These are phyloP conservation scores for Colletotrichum trifolii DNA, from an alignment of 2,329 filamentous ascomycete species.

Conservation along the genomic window DNA sequence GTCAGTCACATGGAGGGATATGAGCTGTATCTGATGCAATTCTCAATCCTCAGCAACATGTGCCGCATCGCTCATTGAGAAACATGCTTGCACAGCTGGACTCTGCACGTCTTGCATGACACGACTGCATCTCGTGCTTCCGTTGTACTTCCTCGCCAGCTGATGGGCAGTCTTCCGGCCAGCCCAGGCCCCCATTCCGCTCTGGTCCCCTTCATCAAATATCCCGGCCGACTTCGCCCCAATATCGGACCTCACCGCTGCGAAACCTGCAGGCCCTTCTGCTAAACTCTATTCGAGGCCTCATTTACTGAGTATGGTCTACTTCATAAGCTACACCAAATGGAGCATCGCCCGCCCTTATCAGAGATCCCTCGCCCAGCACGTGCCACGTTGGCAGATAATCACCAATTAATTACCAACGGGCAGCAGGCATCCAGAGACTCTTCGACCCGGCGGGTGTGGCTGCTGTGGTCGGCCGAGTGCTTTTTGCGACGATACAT, in stretches of 20 bases:
- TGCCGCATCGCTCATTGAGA: slow-evolving; percentile 6
- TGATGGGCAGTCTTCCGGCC: slow-evolving; percentile 23
- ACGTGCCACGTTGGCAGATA: slow-evolving; percentile 2
- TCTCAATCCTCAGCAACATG: not conserved
- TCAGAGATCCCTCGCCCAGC: not conserved
- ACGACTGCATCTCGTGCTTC: slow-evolving; percentile 1
- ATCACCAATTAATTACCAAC: not conserved
- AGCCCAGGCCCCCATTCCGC: slow-evolving; percentile 25
- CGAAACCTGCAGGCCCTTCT: slow-evolving; percentile 2
- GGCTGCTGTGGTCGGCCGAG: not conserved
- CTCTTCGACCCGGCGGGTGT: not conserved
- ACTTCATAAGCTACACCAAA: not conserved
- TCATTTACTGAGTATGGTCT: slow-evolving; percentile 4
- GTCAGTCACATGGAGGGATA: slow-evolving; percentile 2
- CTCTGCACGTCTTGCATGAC: slow-evolving; percentile 29
- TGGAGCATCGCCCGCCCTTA: not conserved
- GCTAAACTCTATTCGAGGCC: slow-evolving; percentile 18
- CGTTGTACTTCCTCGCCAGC: slow-evolving; percentile 14
- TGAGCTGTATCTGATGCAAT: slow-evolving; percentile 1
- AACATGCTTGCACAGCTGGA: slow-evolving; percentile 20
- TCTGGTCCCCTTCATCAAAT: slow-evolving; percentile 27
- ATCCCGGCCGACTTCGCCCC: slow-evolving; percentile 23
- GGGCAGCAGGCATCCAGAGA: not conserved
- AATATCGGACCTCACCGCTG: slow-evolving; percentile 21
- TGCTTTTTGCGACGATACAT: not conserved